Evolutionary conservation across 2,329 filamentous ascomycete species (phyloP), one percentile per base, ranked within the genome.

Genomic region (Trichoderma sp.): DNA sequence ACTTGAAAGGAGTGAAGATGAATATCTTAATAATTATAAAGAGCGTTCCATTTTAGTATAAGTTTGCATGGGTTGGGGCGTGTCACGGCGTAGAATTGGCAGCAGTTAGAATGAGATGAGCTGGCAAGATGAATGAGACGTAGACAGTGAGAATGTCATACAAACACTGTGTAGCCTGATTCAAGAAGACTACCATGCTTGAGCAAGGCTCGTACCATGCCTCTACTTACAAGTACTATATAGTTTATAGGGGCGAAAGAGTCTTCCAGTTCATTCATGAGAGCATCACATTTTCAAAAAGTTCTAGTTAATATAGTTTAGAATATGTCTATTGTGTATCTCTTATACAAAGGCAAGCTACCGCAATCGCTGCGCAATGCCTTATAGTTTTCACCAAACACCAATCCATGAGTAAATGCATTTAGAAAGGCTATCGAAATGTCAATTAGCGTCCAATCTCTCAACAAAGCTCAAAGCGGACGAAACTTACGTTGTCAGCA

Each of bases 401-500:
- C 62, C 29, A 37, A 11, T 24, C 58, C 29, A 56, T 21, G 7
- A 19, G 2, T n/a, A 14, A 40, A 5, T 27, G 31, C 29, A 72
- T 76, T 82, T 82, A 83, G 76, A 83, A 83, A 64, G 81, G 80
- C 81, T 66, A 49, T 82, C 47, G 0, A 49, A 13, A 8, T 33
- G 13, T 14, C 35, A 3, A 68, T 81, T 72, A 81, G 76, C 57
- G 62, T 27, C 0, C 43, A 21, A 13, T 10, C 3, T 52, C 11
- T 37, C 21, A 2, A 8, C 0, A 43, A 11, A 6, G 14, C 49
- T 33, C 11, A 33, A 19, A 5, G 1, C 3, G 13, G 7, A 19
- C 21, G 16, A 6, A 13, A 84, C 87, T 82, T 75, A 90, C 88
- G 81, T 89, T 89, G 81, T 90, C 88, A 70, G 87, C 86, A 70